Base-by-base conservation (phyloP, 1,139 yeast genomes). In the Blastobotrys elegans region DNA sequence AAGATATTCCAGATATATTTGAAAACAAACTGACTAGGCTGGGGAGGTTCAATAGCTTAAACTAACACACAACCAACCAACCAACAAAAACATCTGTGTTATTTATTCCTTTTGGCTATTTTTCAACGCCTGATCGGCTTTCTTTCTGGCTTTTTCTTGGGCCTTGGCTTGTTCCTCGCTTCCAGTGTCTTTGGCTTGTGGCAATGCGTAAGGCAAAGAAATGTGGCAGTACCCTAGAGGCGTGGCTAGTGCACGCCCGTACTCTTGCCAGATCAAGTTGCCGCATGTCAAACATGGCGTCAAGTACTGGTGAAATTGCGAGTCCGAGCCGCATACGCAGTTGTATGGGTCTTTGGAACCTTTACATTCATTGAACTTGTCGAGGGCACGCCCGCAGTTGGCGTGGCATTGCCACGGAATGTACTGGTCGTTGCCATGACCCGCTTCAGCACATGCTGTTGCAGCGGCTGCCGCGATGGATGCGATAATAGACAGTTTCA, bases 1-100 rank as follows among this genome's bases (percentile, higher is more conserved):
- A 75, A 53, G 72, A 72, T 48, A 67, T 74, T 24, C 63, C 69
- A 13, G 62, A 63, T 37, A 64, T 75, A 1, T 74, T 73, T 42
- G 54, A 54, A 13, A 29, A 32, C 4, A 24, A 35, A 11, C 17
- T 40, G 13, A 22, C 14, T 11, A 11, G 34, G 16, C 20, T 37
- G 18, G 46, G 48, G 13, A 20, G 35, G 24, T 14, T 30, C 11
- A 40, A 24, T 34, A 40, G 35, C 29, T 18, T 35, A 29, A 34
- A 34, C 27, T 24, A 24, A 24, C 10, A 5, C 27, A n/a, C n/a
- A n/a, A n/a, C n/a, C n/a, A 6, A 18, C 7, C 14, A 24, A n/a
- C n/a, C n/a, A n/a, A n/a, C n/a, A n/a, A n/a, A 26, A 26, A 26
- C 11, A 26, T 26, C 29, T 7, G 29, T 7, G 11, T 26, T 26